Evolutionary conservation across 257 asterid genomes (phyloP).

Genomic region (Nicotiana sylvestris): DNA sequence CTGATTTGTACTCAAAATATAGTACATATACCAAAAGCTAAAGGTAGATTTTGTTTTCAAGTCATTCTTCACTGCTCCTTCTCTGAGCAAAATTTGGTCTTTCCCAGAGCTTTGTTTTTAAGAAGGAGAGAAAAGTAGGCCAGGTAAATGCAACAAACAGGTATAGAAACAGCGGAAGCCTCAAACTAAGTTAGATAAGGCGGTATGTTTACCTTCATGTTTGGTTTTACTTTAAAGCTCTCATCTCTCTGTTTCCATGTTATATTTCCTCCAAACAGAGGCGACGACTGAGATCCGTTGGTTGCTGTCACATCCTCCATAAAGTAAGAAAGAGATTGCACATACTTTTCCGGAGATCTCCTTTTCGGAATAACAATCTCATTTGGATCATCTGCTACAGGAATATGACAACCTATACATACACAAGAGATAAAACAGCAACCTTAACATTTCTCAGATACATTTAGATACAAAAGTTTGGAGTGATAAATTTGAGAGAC

Average conservation of each 20-base stretch:
- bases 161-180: not conserved
- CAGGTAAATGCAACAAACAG: not conserved
- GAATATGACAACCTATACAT: conserved; percentile 70
- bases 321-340: conserved; percentile 59
- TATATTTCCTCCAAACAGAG: conserved; percentile 87
- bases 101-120: not conserved
- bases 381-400: conserved; percentile 58
- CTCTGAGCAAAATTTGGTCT: conserved; percentile 3
- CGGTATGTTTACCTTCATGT: conserved; percentile 56
- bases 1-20: not conserved
- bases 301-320: conserved; percentile 43
- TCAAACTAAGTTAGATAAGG: not conserved
- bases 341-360: conserved; percentile 44
- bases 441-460: not conserved
- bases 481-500: conserved; percentile 18
- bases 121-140: not conserved
- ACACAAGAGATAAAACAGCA: conserved; percentile 5
- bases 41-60: not conserved
- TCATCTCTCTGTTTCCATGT: conserved; percentile 81
- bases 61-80: not conserved
- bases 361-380: conserved; percentile 56
- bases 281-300: conserved; percentile 57
- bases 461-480: not conserved
- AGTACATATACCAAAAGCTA: not conserved
- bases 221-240: conserved; percentile 73